Evolutionary conservation across 2,329 filamentous ascomycete genomes (phyloP), one percentile per base, ranked within the genome.

Genomic region (Talaromyces rugulosus): DNA sequence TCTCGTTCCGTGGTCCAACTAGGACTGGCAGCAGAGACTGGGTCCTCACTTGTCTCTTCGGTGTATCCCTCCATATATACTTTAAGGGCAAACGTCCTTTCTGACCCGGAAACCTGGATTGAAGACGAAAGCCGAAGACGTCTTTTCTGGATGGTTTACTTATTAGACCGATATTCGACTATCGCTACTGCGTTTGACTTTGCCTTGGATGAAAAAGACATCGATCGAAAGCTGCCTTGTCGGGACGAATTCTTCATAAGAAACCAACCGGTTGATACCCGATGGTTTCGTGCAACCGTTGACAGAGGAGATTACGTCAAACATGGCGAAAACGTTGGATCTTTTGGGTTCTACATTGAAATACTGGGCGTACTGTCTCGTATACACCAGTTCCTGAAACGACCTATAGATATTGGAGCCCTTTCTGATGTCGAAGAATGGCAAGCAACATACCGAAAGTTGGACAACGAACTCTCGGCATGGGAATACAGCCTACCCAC

Each of bases 171-270:
- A 56, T 96, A 96, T 71, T 92, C 92, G 0, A 96, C 92, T 0
- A 88, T 96, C 61, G 89, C 92, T 0, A 96, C 93, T 0, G 92
- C 93, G 0, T 96, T 96, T 68, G 92, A 96, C 68, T 96, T 96
- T 72, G 91, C 91, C 0, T 78, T 97, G 18, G 89, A 94, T 67
- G 92, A 96, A 70, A 91, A 89, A 71, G 92, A 96, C 70, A 94
- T 96, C 52, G 92, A 96, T 71, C 86, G 93, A 28, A 90, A 87
- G 56, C 79, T 97, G 7, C 93, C 93, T 1, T 97, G 93, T 70
- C 88, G 91, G 50, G 92, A 96, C 67, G 91, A 96, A 67, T 81
- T 93, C 4, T 96, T 92, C 83, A 84, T 89, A 59, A 90, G 89
- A 67, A 96, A 96, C 67, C 86, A 91, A 66, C 87, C 88, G 34